Percentiles rank a stretch among this genome's conserved stretches.
Evolutionary conservation across 345 rosid species (phyloP).

Genomic region (Arabidopsis suecica): DNA sequence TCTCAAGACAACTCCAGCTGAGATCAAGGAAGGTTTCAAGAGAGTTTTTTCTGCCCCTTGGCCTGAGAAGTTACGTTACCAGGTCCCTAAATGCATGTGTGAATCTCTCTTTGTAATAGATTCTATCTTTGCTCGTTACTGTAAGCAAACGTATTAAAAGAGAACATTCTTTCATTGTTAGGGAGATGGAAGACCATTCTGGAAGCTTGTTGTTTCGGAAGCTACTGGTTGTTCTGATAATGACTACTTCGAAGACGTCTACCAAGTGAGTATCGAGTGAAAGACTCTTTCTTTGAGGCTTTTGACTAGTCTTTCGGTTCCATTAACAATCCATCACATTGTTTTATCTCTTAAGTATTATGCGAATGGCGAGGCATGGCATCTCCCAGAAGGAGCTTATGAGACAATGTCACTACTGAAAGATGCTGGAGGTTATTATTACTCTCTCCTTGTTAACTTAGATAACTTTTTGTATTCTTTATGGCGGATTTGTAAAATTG

Average conservation of each 20-base stretch:
- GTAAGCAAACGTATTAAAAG: background rate
- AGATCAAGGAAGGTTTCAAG: constrained; percentile 81
- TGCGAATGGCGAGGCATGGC: constrained; percentile 88
- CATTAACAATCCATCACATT: background rate
- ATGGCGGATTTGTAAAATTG: constrained; percentile 33
- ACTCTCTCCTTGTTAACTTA: constrained; percentile 34
- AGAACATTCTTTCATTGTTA: constrained; percentile 32
- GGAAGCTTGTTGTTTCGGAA: constrained; percentile 81
- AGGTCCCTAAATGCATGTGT: constrained; percentile 49
- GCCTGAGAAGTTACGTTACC: constrained; percentile 85
- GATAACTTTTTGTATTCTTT: constrained; percentile 29
- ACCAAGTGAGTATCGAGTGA: constrained; percentile 53
- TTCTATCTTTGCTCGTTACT: background rate
- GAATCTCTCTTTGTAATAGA: background rate
- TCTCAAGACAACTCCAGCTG: constrained; percentile 63
- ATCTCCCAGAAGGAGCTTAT: constrained; percentile 78
- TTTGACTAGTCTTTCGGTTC: background rate
- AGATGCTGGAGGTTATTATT: constrained; percentile 77
- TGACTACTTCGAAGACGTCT: constrained; percentile 88
- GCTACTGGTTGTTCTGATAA: constrained; percentile 78
- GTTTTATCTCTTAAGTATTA: constrained; percentile 60
- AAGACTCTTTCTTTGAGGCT: background rate
- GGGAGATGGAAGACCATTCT: constrained; percentile 93
- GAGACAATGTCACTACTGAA: constrained; percentile 65
- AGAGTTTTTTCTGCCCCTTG: constrained; percentile 82